phyloP scores from a whole-genome alignment of 2,329 filamentous ascomycete genomes.

The Blastomyces gilchristii region DNA sequence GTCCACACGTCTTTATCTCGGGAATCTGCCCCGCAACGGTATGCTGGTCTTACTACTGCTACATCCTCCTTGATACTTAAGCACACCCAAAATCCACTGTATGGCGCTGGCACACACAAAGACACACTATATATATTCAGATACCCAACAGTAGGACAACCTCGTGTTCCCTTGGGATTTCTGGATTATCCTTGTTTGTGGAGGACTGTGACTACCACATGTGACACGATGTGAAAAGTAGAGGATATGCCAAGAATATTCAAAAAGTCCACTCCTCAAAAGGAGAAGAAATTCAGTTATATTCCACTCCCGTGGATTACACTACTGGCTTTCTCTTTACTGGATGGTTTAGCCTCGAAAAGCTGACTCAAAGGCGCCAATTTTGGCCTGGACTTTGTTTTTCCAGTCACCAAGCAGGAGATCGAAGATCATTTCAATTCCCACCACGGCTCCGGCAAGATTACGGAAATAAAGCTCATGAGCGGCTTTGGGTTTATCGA shows the following conservation, averaged over 20 bases:
- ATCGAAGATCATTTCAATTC: slow-evolving; percentile 91
- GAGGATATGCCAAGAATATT: neutral
- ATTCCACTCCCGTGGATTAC: neutral
- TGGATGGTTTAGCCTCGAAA: slow-evolving; percentile 20
- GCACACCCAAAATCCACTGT: slow-evolving; percentile 11
- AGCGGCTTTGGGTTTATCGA: slow-evolving; percentile 99
- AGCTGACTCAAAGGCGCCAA: slow-evolving; percentile 27
- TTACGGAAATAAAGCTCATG: slow-evolving; percentile 99
- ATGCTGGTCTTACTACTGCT: slow-evolving; percentile 39
- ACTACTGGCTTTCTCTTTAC: slow-evolving; percentile 15
- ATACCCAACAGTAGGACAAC: neutral
- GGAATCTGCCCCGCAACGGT: slow-evolving; percentile 95
- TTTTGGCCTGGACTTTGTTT: slow-evolving; percentile 26
- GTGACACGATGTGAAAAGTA: neutral
- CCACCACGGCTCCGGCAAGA: slow-evolving; percentile 89
- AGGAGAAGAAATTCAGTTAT: neutral
- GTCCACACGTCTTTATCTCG: slow-evolving; percentile 89
- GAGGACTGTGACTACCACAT: slow-evolving; percentile 7
- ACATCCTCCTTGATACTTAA: slow-evolving; percentile 18
- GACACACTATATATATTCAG: slow-evolving; percentile 1
- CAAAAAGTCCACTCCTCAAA: slow-evolving; percentile 2
- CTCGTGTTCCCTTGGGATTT: slow-evolving; percentile 12
- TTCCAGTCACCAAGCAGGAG: slow-evolving; percentile 85
- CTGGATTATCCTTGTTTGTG: slow-evolving; percentile 12
- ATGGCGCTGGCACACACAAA: slow-evolving; percentile 13